A percentile compares a stretch with the other conserved stretches of the same genome.
Conservation (phyloP, 148 eudicot species). For the Spergularia marina region DNA sequence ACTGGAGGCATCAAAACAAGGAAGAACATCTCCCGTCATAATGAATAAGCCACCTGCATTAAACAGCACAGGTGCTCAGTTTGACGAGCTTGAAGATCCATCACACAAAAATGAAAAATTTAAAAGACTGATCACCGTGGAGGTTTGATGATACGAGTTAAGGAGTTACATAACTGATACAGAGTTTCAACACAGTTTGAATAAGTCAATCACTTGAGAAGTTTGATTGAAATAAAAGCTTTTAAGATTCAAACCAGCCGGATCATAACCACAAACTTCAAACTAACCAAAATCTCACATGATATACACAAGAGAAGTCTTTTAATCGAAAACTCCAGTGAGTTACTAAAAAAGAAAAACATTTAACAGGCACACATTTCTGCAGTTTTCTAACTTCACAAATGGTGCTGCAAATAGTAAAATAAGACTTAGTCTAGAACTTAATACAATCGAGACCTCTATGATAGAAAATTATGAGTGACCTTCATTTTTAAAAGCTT, state of each 20-base stretch:
- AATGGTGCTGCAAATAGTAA: background rate
- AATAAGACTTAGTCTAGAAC: background rate
- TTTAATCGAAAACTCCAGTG: background rate
- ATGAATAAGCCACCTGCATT: slow-evolving; percentile 87
- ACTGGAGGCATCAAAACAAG: slow-evolving; percentile 89
- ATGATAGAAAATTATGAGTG: slow-evolving; percentile 27
- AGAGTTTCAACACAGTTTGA: background rate
- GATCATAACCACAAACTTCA: no score
- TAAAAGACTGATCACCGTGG: background rate
- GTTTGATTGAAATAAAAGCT: background rate
- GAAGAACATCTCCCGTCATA: slow-evolving; percentile 99
- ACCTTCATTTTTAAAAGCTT: slow-evolving; percentile 93
- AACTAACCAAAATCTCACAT: background rate
- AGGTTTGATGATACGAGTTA: background rate
- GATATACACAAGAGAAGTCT: background rate
- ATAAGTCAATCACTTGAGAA: background rate
- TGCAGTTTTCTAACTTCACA: background rate
- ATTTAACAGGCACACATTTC: background rate
- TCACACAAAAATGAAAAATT: background rate
- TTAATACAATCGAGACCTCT: slow-evolving; percentile 7
- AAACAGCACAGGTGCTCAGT: background rate
- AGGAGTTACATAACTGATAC: background rate
- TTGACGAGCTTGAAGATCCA: background rate
- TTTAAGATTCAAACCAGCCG: no score
- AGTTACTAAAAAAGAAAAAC: background rate